A percentile compares a stretch with the other conserved stretches of the same genome.
These are phyloP conservation scores for Saccharomyces hybrid DNA, from an alignment of 1,139 yeast species.

Conservation along the genomic window DNA sequence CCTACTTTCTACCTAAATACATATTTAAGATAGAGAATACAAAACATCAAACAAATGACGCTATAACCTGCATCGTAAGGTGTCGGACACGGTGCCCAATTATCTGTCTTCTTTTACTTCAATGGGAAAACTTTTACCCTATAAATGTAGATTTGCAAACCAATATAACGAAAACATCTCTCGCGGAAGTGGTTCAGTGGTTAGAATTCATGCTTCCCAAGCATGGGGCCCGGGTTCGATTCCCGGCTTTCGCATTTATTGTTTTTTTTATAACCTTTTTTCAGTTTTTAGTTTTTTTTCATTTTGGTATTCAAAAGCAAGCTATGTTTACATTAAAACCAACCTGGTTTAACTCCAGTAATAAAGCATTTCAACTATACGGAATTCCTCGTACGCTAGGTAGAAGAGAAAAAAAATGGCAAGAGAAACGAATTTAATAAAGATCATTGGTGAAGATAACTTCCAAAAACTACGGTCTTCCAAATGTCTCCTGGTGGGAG, in stretches of 20 bases:
- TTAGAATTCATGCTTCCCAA: constrained; percentile 9
- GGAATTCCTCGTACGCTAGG: too few species aligned
- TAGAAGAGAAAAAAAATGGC: constrained; percentile 7
- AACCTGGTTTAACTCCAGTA: too few species aligned
- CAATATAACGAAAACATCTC: too few species aligned
- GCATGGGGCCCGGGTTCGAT: constrained; percentile 11
- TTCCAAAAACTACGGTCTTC: constrained; percentile 34
- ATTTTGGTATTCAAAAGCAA: neutral
- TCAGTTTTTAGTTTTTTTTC: too few species aligned
- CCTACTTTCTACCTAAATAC: neutral
- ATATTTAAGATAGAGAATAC: too few species aligned
- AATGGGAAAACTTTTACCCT: too few species aligned
- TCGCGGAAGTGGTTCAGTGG: constrained; percentile 9
- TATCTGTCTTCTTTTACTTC: too few species aligned
- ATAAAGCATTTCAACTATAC: too few species aligned
- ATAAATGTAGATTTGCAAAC: too few species aligned
- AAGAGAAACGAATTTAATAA: constrained; percentile 15
- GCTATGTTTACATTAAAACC: neutral
- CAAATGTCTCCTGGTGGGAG: constrained; percentile 83
- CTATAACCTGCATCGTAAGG: too few species aligned
- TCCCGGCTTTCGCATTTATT: constrained; percentile 9
- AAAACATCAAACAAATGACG: too few species aligned
- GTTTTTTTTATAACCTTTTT: neutral
- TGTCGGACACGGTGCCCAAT: too few species aligned
- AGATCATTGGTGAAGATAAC: constrained; percentile 23